Evolutionary conservation across 768 basidiomycete genomes (phyloP).

Genomic region (Calocybe gangraenosa): DNA sequence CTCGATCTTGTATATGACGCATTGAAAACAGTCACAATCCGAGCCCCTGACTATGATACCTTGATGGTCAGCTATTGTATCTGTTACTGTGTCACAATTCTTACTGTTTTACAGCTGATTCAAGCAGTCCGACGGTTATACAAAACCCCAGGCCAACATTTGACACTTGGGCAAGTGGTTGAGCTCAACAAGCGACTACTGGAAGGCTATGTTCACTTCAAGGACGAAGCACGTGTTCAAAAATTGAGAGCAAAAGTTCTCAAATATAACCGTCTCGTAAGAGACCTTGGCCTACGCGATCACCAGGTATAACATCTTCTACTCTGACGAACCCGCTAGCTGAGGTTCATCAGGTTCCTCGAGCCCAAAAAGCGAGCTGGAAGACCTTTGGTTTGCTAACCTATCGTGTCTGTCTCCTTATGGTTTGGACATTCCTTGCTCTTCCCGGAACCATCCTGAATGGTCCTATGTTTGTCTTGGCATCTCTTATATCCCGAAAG

Average conservation of each 20-base stretch:
- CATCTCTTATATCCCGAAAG: conserved; percentile 78
- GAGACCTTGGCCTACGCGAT: conserved; percentile 89
- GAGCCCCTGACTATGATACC: conserved; percentile 96
- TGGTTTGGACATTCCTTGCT: conserved; percentile 79
- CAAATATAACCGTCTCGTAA: conserved; percentile 83
- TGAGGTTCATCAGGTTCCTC: conserved; percentile 58
- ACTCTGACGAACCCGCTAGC: conserved; percentile 2
- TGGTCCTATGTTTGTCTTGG: conserved; percentile 89
- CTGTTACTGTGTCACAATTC: conserved; percentile 3
- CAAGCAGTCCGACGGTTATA: conserved; percentile 94
- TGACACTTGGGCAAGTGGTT: conserved; percentile 93
- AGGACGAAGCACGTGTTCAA: conserved; percentile 86
- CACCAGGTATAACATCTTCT: conserved; percentile 60
- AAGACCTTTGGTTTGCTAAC: conserved; percentile 80
- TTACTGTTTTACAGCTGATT: conserved; percentile 59
- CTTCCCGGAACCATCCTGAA: conserved; percentile 90
- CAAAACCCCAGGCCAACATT: conserved; percentile 89
- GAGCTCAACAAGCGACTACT: conserved; percentile 91
- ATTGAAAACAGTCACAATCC: conserved; percentile 91
- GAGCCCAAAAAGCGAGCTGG: conserved; percentile 82
- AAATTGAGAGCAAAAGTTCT: conserved; percentile 76
- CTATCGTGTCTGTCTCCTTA: conserved; percentile 76
- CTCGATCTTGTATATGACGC: conserved; percentile 90
- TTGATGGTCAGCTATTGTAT: conserved; percentile 67
- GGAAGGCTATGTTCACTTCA: conserved; percentile 89